Evolutionary conservation across 495 filamentous ascomycete species (phyloP), one percentile per base, ranked within the genome.

Genomic region (Aspergillus bridgeri): DNA sequence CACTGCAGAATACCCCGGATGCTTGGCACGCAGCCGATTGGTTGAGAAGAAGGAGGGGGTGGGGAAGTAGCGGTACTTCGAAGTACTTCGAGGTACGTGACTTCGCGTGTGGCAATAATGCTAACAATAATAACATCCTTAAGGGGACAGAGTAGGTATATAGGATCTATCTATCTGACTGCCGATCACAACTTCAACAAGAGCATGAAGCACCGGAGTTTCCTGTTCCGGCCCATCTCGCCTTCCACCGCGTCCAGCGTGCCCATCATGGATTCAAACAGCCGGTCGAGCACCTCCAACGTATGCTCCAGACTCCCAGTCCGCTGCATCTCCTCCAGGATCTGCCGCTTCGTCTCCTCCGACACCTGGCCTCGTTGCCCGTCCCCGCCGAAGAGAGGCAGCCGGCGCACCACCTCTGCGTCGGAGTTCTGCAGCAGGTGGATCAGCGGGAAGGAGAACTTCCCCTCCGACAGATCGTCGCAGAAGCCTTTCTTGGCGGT

Each of bases 401-500:
- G 6, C 3, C n/a, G 13, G 15, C 33, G 23, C 17, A 51, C 15
- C 1, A 18, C 23, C 8, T n/a, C 24, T 23, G 48, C 23, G 21
- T 51, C 38, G 3, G 48, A 21, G 24, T 25, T 51, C 18, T 51
- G 24, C 2, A 60, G 22, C 3, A 60, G 53, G 22, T 60, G 58
- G 8, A 61, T 48, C 4, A 61, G 44, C 0, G 60, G 60, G 42
- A 57, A 58, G 5, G 60, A 61, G 45, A 61, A 58, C 24, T 61
- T 61, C 2, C 60, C 60, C 29, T 61, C 60, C 6, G 33, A 44
- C 6, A 61, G 44, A 33, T 61, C 60, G 19, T 61, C 60, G 46
- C 60, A 61, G 46, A 57, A 58, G 1, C 60, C 60, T 21, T 61
- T 61, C 22, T 57, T 54, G 13, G 50, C 33, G 5, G 55, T 58